Conservation (phyloP, 345 rosid species). For the Arabidopsis suecica region DNA sequence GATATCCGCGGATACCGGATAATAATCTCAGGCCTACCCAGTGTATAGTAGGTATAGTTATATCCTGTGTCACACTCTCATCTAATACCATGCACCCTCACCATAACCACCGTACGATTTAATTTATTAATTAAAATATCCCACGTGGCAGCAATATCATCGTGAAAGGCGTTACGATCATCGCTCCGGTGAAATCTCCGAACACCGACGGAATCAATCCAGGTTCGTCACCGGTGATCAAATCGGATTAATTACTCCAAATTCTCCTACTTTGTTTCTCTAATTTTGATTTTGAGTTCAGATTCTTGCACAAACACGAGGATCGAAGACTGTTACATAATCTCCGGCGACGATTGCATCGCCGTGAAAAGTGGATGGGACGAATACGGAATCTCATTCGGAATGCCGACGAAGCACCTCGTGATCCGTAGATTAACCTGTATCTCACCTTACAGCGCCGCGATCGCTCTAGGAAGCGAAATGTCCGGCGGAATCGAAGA, state of each 20-base stretch:
- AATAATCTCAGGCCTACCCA: constrained; percentile 41
- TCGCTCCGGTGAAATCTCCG: constrained; percentile 85
- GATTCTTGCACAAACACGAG: constrained; percentile 90
- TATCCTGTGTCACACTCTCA: background rate
- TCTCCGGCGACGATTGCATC: constrained; percentile 93
- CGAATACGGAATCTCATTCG: constrained; percentile 57
- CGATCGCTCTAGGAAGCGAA: constrained; percentile 76
- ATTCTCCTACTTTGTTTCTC: background rate
- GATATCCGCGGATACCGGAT: too few species aligned
- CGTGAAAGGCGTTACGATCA: constrained; percentile 79
- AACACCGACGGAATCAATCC: constrained; percentile 97
- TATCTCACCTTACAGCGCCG: constrained; percentile 70
- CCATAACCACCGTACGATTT: background rate
- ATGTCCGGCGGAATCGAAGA: constrained; percentile 78
- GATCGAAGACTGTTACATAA: constrained; percentile 86
- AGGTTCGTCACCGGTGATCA: constrained; percentile 48
- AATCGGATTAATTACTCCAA: too few species aligned
- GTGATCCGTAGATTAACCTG: constrained; percentile 63
- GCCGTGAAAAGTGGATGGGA: constrained; percentile 90
- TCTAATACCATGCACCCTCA: constrained; percentile 14
- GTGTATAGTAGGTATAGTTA: constrained; percentile 77
- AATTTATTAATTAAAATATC: background rate
- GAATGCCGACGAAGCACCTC: constrained; percentile 57
- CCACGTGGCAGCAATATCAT: constrained; percentile 63
- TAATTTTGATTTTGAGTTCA: constrained; percentile 27